Evolutionary conservation across 139 green algal species (phyloP).

Genomic region (Zygnema circumcarinatum): DNA sequence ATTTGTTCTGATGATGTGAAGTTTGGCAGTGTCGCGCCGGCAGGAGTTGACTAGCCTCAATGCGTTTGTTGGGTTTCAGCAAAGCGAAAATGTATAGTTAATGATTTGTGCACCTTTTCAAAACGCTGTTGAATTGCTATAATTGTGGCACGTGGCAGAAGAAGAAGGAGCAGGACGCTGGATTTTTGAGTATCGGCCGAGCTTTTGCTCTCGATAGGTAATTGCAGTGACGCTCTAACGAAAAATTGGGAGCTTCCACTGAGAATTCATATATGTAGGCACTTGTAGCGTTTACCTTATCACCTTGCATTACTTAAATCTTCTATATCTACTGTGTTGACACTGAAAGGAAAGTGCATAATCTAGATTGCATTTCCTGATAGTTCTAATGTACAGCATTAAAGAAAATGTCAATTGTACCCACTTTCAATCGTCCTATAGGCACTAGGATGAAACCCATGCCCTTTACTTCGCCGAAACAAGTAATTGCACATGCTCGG

Average conservation of each 20-base stretch:
- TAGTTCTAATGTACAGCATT: background rate
- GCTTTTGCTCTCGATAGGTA: conserved; percentile 47
- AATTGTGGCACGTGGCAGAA: no score
- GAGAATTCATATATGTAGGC: background rate
- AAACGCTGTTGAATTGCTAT: no score
- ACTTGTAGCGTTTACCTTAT: background rate
- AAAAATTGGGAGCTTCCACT: no score
- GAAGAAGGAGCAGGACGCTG: conserved; percentile 17
- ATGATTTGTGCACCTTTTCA: no score
- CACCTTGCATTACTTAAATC: background rate
- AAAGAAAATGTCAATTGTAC: background rate
- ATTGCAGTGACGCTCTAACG: background rate
- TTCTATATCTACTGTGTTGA: background rate
- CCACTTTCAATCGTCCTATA: no score
- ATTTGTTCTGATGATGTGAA: background rate
- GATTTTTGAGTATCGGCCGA: conserved; percentile 47
- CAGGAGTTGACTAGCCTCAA: background rate
- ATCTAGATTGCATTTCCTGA: background rate
- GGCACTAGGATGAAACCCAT: no score
- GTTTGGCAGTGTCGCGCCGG: background rate
- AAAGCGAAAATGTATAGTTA: no score
- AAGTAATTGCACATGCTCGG: no score
- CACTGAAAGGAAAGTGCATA: background rate
- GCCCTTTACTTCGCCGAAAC: no score
- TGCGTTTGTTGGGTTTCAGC: no score